A percentile compares a stretch with the other conserved stretches of the same genome.
These are phyloP conservation scores for Ruellia speciosa DNA, from an alignment of 305 asterid species.

Conservation along the genomic window DNA sequence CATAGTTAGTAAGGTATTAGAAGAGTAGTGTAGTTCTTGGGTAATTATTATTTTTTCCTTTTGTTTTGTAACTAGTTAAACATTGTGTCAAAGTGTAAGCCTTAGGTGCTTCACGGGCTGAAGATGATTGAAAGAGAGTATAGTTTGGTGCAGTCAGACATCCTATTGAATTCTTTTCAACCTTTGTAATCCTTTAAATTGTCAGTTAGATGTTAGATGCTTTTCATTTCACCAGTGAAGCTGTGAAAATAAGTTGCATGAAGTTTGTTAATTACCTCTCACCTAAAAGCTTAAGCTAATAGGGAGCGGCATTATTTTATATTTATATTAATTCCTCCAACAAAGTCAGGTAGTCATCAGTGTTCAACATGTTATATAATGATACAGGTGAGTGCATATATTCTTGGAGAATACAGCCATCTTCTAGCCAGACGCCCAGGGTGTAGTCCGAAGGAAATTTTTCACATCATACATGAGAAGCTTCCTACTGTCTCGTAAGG, in stretches of 20 bases:
- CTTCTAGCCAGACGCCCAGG: conserved; percentile 90
- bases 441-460: conserved; percentile 85
- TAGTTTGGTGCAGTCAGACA: neutral
- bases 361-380: conserved; percentile 17
- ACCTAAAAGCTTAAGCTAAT: too few relatives aligned
- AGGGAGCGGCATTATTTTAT: too few relatives aligned
- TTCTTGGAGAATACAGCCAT: conserved; percentile 98
- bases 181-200: neutral
- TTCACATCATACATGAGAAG: conserved; percentile 79
- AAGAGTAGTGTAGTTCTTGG: neutral
- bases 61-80: conserved; percentile 2
- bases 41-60: neutral
- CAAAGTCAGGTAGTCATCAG: too few relatives aligned
- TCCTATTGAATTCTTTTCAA: neutral
- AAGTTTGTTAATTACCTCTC: too few relatives aligned
- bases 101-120: conserved; percentile 14
- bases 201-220: neutral
- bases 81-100: neutral
- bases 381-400: conserved; percentile 82
- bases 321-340: too few relatives aligned
- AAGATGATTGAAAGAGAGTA: neutral
- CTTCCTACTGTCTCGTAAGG: conserved; percentile 96
- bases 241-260: conserved; percentile 11
- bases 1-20: neutral
- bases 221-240: conserved; percentile 12